These are phyloP conservation scores for Blastocystis sp. DNA, from an alignment of 352 stramenopile species.

Conservation along the genomic window DNA sequence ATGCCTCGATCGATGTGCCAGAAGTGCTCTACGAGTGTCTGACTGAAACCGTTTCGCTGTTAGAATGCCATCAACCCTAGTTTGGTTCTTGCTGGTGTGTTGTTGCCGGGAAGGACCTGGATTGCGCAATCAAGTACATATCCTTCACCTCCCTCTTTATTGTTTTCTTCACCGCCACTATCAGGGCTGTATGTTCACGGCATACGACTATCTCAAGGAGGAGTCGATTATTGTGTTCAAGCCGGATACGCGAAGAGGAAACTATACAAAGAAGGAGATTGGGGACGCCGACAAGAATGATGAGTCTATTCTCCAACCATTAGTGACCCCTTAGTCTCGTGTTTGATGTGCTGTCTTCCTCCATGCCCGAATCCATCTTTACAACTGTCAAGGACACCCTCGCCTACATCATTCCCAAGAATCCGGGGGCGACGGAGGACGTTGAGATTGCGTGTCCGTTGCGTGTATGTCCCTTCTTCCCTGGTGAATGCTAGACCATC, in stretches of 20 bases:
- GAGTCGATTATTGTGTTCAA: constrained; percentile 47
- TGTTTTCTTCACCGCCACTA: constrained; percentile 20
- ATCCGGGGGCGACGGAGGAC: neutral
- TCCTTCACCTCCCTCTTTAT: neutral
- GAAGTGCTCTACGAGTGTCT: constrained; percentile 46
- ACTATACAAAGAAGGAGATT: constrained; percentile 11
- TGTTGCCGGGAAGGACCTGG: constrained; percentile 7
- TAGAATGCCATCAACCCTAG: neutral
- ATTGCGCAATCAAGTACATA: constrained; percentile 61
- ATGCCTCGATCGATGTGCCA: constrained; percentile 16
- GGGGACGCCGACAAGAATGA: neutral
- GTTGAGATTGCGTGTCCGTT: constrained; percentile 2
- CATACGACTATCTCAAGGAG: constrained; percentile 34
- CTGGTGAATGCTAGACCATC: constrained; percentile 19
- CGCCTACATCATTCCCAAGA: no score
- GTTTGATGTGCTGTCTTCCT: neutral
- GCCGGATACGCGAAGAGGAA: constrained; percentile 29
- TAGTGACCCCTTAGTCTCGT: neutral
- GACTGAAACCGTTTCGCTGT: neutral
- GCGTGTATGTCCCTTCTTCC: neutral
- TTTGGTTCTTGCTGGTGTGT: constrained; percentile 49
- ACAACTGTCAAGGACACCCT: neutral
- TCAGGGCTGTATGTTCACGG: constrained; percentile 24
- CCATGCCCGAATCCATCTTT: constrained; percentile 23
- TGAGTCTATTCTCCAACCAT: neutral